Conservation (phyloP, 331 rosid species). For the Malus hybrid region DNA sequence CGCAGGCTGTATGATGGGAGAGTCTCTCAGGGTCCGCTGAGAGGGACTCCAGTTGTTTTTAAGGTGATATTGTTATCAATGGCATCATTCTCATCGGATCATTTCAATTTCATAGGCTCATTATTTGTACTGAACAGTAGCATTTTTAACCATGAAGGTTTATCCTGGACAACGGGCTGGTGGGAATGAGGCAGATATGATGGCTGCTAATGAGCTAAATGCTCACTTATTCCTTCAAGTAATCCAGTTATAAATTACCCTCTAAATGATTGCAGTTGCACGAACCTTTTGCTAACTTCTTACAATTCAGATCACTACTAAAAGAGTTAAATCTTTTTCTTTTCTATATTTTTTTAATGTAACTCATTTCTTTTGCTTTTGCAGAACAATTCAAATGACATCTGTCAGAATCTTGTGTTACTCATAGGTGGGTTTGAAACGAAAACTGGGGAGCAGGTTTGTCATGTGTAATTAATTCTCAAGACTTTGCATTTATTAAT, state of each 20-base stretch:
- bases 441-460: slow-evolving; percentile 87
- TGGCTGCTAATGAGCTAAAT: slow-evolving; percentile 95
- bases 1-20: slow-evolving; percentile 95
- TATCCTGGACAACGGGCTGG: slow-evolving; percentile 86
- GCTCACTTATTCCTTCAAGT: slow-evolving; percentile 82
- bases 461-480: slow-evolving; percentile 15
- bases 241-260: slow-evolving; percentile 11
- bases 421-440: slow-evolving; percentile 96
- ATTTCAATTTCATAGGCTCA: neutral
- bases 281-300: neutral
- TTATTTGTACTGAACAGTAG: slow-evolving; percentile 8
- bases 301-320: neutral
- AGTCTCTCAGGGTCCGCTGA: slow-evolving; percentile 67
- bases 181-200: slow-evolving; percentile 82
- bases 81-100: neutral
- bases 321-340: neutral
- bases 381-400: slow-evolving; percentile 55
- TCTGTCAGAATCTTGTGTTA: slow-evolving; percentile 49
- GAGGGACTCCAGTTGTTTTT: slow-evolving; percentile 62
- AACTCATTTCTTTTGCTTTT: neutral
- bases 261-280: neutral
- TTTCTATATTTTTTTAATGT: neutral
- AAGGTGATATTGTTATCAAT: slow-evolving; percentile 43
- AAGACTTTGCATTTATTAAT: neutral
- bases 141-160: slow-evolving; percentile 42